These are phyloP conservation scores for Colletotrichum camelliae DNA, from an alignment of 2,329 filamentous ascomycete genomes.

Conservation along the genomic window DNA sequence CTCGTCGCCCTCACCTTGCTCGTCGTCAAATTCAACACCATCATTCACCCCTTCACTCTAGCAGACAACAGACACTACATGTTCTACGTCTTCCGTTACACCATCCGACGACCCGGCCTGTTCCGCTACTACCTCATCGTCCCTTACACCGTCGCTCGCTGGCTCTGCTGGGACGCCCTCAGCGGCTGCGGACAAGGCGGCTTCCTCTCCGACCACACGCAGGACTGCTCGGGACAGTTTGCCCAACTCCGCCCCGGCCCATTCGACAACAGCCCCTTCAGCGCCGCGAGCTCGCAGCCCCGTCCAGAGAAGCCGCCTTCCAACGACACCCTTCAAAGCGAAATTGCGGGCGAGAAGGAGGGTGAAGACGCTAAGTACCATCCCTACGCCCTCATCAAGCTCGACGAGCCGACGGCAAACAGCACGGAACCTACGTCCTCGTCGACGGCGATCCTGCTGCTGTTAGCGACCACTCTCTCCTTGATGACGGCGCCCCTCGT, in stretches of 20 bases:
- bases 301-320: not conserved
- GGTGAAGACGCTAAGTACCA: not conserved
- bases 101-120: slow-evolving; percentile 68
- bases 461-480: slow-evolving; percentile 76
- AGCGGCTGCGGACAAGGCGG: slow-evolving; percentile 42
- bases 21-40: slow-evolving; percentile 82
- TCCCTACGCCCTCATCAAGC: slow-evolving; percentile 23
- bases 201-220: not conserved
- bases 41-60: slow-evolving; percentile 93
- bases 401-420: slow-evolving; percentile 29
- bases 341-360: not conserved
- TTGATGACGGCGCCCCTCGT: slow-evolving; percentile 90
- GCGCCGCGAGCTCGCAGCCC: not conserved
- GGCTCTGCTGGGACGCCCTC: slow-evolving; percentile 70
- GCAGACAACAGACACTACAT: slow-evolving; percentile 97
- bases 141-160: slow-evolving; percentile 74
- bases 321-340: not conserved
- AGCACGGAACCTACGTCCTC: slow-evolving; percentile 40
- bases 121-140: slow-evolving; percentile 72
- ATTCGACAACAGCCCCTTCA: slow-evolving; percentile 35
- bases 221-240: slow-evolving; percentile 4
- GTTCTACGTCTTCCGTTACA: slow-evolving; percentile 92
- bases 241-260: not conserved
- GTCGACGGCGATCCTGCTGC: slow-evolving; percentile 60
- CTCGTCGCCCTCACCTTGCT: slow-evolving; percentile 40